Conservation (phyloP, 2,329 filamentous ascomycete species). For the Xylariaceae sp. region DNA sequence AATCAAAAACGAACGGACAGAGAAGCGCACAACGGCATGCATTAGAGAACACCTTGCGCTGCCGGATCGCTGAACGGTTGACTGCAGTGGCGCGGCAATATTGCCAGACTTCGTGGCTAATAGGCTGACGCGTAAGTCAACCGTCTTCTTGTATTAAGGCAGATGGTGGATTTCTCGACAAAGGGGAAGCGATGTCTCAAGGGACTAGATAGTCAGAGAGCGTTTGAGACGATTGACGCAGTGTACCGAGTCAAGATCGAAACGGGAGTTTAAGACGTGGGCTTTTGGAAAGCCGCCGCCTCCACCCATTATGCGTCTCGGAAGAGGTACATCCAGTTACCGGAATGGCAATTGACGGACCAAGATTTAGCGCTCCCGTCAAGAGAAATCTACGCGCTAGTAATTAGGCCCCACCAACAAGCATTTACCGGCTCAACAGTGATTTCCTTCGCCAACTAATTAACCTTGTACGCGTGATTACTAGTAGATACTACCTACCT, state of each 20-base stretch:
- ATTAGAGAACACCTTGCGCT: constrained; percentile 6
- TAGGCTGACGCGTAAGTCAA: constrained; percentile 3
- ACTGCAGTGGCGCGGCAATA: constrained; percentile 9
- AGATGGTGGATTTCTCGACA: background rate
- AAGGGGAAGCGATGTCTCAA: background rate
- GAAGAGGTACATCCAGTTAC: background rate
- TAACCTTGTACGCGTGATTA: too few relatives aligned
- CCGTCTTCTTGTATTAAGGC: background rate
- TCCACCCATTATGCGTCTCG: background rate
- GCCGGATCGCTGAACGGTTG: constrained; percentile 6
- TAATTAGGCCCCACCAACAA: background rate
- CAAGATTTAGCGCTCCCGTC: background rate
- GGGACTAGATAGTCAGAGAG: background rate
- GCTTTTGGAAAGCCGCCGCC: background rate
- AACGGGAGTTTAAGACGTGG: background rate
- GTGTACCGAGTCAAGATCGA: background rate
- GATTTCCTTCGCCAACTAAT: too few relatives aligned
- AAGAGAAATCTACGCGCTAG: background rate
- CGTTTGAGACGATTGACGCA: background rate
- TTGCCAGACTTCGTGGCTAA: background rate
- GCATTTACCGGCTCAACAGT: too few relatives aligned
- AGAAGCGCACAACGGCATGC: constrained; percentile 1
- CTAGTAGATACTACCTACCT: too few relatives aligned
- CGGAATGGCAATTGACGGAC: background rate
- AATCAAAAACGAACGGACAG: constrained; percentile 15